These are phyloP conservation scores for Geranium incanum DNA, from an alignment of 441 rosid genomes.

Conservation along the genomic window DNA sequence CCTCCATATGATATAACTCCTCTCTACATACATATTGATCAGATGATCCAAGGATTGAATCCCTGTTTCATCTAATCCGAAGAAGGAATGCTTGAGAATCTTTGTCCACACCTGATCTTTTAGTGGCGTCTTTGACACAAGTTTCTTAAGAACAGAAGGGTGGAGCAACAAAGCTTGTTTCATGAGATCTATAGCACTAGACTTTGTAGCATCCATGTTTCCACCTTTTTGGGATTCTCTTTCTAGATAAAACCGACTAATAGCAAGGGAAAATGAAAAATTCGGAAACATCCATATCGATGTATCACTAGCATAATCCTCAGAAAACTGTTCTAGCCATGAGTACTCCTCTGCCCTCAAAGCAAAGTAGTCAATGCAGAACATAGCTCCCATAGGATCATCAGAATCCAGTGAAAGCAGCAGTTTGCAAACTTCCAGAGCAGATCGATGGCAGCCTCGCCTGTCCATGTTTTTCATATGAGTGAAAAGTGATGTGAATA, in stretches of 20 bases:
- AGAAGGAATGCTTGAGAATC: constrained; percentile 54
- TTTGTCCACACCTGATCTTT: constrained; percentile 71
- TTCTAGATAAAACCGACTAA: constrained; percentile 63
- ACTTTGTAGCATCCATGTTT: constrained; percentile 29
- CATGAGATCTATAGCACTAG: constrained; percentile 67
- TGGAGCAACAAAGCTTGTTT: constrained; percentile 87
- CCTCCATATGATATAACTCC: constrained; percentile 79
- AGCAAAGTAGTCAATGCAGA: constrained; percentile 83
- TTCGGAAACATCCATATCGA: constrained; percentile 87
- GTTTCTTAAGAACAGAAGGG: constrained; percentile 63
- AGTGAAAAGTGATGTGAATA: constrained; percentile 62
- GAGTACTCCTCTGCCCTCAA: constrained; percentile 76
- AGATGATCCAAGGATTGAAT: constrained; percentile 74
- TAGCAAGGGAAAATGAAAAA: constrained; percentile 74
- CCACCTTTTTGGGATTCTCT: constrained; percentile 32
- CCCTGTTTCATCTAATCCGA: constrained; percentile 54
- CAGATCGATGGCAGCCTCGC: constrained; percentile 89
- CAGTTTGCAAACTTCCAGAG: constrained; percentile 77
- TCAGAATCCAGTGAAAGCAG: constrained; percentile 69
- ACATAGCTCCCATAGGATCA: constrained; percentile 79
- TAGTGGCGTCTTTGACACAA: constrained; percentile 71
- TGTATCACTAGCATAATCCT: constrained; percentile 56
- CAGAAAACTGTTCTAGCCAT: constrained; percentile 74
- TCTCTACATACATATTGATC: constrained; percentile 63
- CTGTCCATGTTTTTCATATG: constrained; percentile 86